Base-by-base conservation (phyloP, 495 filamentous ascomycete species). In the Trichocladium uniseriatum region DNA sequence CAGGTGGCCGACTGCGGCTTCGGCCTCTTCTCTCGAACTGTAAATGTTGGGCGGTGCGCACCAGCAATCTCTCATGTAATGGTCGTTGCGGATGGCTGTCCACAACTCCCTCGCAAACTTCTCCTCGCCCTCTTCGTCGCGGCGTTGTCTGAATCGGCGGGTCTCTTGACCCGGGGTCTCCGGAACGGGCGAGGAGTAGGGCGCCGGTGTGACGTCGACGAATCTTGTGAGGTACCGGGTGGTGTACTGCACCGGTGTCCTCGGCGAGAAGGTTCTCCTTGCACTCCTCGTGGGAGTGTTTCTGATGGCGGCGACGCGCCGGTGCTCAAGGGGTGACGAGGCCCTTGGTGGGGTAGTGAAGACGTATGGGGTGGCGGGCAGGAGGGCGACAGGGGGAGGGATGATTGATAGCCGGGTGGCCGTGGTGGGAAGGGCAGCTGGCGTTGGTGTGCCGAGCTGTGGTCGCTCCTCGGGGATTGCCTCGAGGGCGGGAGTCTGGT, bases 51-150 rank as follows among this genome's bases (percentile, higher is more conserved):
- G 62, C 3, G 38, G 22, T 9, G 50, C 49, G 29, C 62, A 65
- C 28, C 35, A 45, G 38, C 62, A 65, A 3, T 37, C 46, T 16
- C 55, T 38, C 58, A 63, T 65, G 19, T 46, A 45, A 13, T 55
- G 56, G 18, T 61, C 51, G 49, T 65, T 65, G 31, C 53, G 42
- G 32, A 63, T 56, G 0, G 60, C 46, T 1, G 49, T 43, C 49
- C 52, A 63, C 13, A 65, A 46, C 16, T 53, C 55, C 5, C 48
- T 19, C 6, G 58, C 62, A 21, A 65, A 61, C 14, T 42, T 28
- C 0, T 48, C 32, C 3, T 50, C 49, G n/a, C 51, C 56, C 34
- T 59, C 56, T 32, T 45, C 37, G 8, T 32, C 45, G 4, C 52
- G 51, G 38, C 45, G 44, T 16, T 35, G 46, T n/a, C n/a, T 41